Evolutionary conservation across 108 stramenopile species (phyloP), one percentile per base, ranked within the genome.

Genomic region (Thalassiosira profunda): DNA sequence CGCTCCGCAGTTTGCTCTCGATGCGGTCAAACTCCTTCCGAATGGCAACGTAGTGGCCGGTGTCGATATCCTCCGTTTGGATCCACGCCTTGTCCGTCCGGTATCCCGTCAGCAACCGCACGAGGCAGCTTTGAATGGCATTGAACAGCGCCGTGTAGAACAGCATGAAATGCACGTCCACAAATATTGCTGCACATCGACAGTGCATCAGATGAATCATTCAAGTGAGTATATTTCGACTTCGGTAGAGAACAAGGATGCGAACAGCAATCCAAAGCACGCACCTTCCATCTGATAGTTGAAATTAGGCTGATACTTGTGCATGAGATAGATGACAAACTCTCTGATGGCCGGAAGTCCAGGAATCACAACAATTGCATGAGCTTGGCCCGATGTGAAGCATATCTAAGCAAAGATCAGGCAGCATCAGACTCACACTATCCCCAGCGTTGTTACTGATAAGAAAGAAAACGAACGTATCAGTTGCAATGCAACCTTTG

Each of bases 81-180:
- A 90, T 82, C 95, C 95, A 96, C 21, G 84, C 47, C 30, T 69
- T 68, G 33, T 88, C 58, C 0, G 89, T 84, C 34, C 76, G 60
- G n/a, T 81, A 80, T 8, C 53, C 43, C 4, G 86, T 74, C 28
- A 81, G 31, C 11, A 87, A 60, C 12, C 90, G 80, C 35, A 87
- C 62, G 14, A 96, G 43, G 23, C 71, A 57, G 33, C 78, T 67
- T 65, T 91, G 88, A 30, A 96, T 74, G 23, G 92, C 92, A 77
- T 96, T 93, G 68, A 96, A 84, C 24, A 96, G 56, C 7, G 92
- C 92, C 24, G 90, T 92, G 52, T 84, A 90, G 66, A 96, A 96
- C 11, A 96, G 79, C 56, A 84, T 76, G 74, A 96, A 93, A 64
- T 96, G 95, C 38, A 93, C 89, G 46, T 93, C 84, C n/a, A 88